Percentiles rank a stretch among this genome's conserved stretches.
Conservation (phyloP, 2,329 filamentous ascomycete genomes). For the Coniochaeta sp. region DNA sequence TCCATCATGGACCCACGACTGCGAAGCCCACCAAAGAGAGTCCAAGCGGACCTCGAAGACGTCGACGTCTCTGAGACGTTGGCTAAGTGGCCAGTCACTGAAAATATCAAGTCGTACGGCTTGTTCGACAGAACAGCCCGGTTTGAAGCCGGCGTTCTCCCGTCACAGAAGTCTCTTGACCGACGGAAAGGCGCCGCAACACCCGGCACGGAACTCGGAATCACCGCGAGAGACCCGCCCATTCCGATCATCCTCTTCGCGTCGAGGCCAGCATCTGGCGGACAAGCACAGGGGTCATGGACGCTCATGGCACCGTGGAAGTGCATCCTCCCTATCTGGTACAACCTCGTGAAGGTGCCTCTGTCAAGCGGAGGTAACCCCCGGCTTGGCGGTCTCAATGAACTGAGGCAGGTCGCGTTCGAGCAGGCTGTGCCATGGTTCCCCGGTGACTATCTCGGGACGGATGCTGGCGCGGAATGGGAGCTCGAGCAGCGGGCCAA, state of each 20-base stretch:
- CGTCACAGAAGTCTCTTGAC: slow-evolving; percentile 77
- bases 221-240: slow-evolving; percentile 56
- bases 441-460: slow-evolving; percentile 76
- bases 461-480: slow-evolving; percentile 72
- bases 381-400: slow-evolving; percentile 72
- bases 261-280: slow-evolving; percentile 39
- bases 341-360: slow-evolving; percentile 74
- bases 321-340: slow-evolving; percentile 80
- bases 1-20: slow-evolving; percentile 73
- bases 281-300: slow-evolving; percentile 63
- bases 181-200: slow-evolving; percentile 59
- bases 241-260: slow-evolving; percentile 72
- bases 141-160: slow-evolving; percentile 55
- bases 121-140: slow-evolving; percentile 66
- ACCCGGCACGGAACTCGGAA: slow-evolving; percentile 55
- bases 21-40: slow-evolving; percentile 61
- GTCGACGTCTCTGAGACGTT: slow-evolving; percentile 50
- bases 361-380: slow-evolving; percentile 74
- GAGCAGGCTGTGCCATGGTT: slow-evolving; percentile 77
- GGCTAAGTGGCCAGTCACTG: slow-evolving; percentile 61
- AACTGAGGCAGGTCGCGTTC: slow-evolving; percentile 74
- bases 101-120: slow-evolving; percentile 33
- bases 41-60: slow-evolving; percentile 25
- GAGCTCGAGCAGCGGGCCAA: slow-evolving; percentile 58
- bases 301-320: slow-evolving; percentile 85